phyloP scores from a whole-genome alignment of 495 filamentous ascomycete species.

The Trichoderma virens region DNA sequence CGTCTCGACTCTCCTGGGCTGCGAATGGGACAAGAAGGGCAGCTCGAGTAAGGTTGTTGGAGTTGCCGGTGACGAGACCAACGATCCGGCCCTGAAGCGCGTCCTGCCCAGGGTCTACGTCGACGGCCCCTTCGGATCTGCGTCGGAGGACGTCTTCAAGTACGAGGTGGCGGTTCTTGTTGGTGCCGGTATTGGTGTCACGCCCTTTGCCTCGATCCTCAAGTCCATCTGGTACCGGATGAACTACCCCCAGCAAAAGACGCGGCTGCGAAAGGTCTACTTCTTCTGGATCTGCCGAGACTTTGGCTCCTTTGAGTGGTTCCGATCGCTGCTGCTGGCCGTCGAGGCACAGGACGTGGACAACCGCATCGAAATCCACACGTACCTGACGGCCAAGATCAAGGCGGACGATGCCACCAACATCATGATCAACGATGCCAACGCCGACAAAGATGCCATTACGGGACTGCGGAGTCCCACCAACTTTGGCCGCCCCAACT shows the following conservation, averaged over 20 bases:
- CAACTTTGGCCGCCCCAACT: conserved; percentile 71
- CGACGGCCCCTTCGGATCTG: conserved; percentile 72
- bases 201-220: conserved; percentile 68
- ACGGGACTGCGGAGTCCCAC: conserved; percentile 68
- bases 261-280: conserved; percentile 68
- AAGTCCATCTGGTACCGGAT: conserved; percentile 86
- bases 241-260: conserved; percentile 71
- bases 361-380: conserved; percentile 70
- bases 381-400: conserved; percentile 68
- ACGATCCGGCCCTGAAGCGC: conserved; percentile 60
- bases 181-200: conserved; percentile 67
- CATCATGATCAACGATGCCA: conserved; percentile 79
- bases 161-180: conserved; percentile 63
- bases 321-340: conserved; percentile 66
- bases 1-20: conserved; percentile 58
- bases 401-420: conserved; percentile 72
- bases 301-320: conserved; percentile 76
- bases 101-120: conserved; percentile 69
- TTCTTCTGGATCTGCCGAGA: conserved; percentile 83
- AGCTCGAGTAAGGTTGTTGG: conserved; percentile 56
- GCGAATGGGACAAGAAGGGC: conserved; percentile 52
- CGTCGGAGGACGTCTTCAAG: conserved; percentile 71
- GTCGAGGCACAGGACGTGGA: conserved; percentile 80
- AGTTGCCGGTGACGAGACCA: conserved; percentile 48
- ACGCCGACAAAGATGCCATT: conserved; percentile 69